phyloP scores from a whole-genome alignment of 169 alveolate genomes.

The Amoebophrya sp. region DNA sequence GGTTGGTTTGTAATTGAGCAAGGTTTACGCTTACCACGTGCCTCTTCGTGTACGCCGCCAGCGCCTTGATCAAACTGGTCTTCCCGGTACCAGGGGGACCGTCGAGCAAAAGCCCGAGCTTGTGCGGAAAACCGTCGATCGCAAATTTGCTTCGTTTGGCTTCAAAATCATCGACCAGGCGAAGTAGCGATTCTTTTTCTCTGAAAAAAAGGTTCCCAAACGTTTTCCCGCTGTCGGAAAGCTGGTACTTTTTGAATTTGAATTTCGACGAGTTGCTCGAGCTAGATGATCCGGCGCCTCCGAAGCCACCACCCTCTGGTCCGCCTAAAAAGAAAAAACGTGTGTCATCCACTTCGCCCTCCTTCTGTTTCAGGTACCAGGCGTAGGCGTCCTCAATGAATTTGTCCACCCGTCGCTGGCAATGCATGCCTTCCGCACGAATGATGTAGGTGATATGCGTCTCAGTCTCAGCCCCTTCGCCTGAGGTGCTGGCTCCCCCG shows the following conservation, averaged over 20 bases:
- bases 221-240: conserved; percentile 41
- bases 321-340: background rate
- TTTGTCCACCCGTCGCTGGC: conserved; percentile 36
- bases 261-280: background rate
- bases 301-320: conserved; percentile 16
- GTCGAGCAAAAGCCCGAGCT: conserved; percentile 44
- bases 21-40: conserved; percentile 43
- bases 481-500: too few relatives aligned
- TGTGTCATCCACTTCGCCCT: conserved; percentile 21
- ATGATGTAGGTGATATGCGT: conserved; percentile 4
- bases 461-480: too few relatives aligned
- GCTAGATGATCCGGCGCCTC: too few relatives aligned
- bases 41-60: conserved; percentile 48
- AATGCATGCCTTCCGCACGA: background rate
- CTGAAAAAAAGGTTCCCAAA: conserved; percentile 45
- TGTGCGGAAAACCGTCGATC: conserved; percentile 46
- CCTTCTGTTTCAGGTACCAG: conserved; percentile 41
- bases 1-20: conserved; percentile 41
- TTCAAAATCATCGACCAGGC: conserved; percentile 41
- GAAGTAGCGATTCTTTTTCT: conserved; percentile 43
- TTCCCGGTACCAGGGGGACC: conserved; percentile 63
- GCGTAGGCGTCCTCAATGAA: conserved; percentile 36
- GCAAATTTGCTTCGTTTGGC: conserved; percentile 42
- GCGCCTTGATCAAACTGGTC: conserved; percentile 52
- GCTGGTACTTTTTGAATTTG: conserved; percentile 27